Evolutionary conservation across 108 stramenopile species (phyloP).

Genomic region (Skeletonema menzelii): DNA sequence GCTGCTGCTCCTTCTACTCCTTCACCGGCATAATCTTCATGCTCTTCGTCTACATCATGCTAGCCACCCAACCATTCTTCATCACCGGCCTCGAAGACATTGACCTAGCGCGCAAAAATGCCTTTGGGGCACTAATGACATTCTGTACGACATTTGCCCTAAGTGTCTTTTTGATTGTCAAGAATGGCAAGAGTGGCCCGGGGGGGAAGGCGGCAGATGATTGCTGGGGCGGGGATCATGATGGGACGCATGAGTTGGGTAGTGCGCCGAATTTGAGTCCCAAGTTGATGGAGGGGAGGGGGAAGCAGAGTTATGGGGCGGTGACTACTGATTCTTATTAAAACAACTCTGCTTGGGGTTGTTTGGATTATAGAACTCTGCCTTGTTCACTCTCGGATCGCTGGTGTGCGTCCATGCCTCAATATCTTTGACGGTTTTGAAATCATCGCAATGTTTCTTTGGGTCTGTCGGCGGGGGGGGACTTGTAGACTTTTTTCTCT

Average conservation of each 20-base stretch:
- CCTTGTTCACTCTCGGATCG: no score
- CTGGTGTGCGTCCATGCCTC: not conserved
- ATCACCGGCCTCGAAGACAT: slow-evolving; percentile 42
- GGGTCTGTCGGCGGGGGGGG: not conserved
- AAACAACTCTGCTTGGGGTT: not conserved
- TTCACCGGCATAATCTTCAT: slow-evolving; percentile 41
- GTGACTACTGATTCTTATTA: slow-evolving; percentile 41
- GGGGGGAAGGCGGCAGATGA: not conserved
- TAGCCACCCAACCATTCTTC: slow-evolving; percentile 44
- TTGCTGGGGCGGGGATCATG: slow-evolving; percentile 7
- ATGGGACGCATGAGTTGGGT: slow-evolving; percentile 20
- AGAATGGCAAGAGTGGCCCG: not conserved
- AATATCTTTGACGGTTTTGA: not conserved
- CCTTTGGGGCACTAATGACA: slow-evolving; percentile 38
- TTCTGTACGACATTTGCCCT: slow-evolving; percentile 32
- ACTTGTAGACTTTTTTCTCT: no score
- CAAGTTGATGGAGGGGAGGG: slow-evolving; percentile 26
- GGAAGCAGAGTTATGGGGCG: slow-evolving; percentile 8
- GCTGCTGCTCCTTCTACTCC: slow-evolving; percentile 45
- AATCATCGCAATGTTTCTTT: not conserved
- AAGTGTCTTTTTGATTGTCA: slow-evolving; percentile 11
- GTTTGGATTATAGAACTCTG: no score
- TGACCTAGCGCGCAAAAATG: slow-evolving; percentile 25
- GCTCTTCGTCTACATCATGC: slow-evolving; percentile 43
- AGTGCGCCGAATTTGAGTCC: slow-evolving; percentile 44